A percentile compares a stretch with the other conserved stretches of the same genome.
Conservation (phyloP, 2,329 filamentous ascomycete genomes). For the Arthrobotrys sinensis region DNA sequence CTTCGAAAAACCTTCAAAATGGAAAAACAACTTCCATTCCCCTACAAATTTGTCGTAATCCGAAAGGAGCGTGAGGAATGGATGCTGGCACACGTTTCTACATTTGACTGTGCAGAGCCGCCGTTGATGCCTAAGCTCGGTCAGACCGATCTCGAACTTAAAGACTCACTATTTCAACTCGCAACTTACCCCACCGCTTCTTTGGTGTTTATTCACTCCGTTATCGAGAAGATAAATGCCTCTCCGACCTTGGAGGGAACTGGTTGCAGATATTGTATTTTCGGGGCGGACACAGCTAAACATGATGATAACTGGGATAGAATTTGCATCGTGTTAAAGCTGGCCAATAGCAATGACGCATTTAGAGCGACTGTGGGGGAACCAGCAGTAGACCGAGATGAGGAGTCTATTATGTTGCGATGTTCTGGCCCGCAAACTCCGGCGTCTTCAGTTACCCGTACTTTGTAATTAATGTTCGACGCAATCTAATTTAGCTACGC, state of each 20-base stretch:
- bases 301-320: background rate
- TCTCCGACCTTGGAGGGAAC: constrained; percentile 8
- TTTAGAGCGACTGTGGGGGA: background rate
- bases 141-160: background rate
- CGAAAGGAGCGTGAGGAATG: constrained; percentile 14
- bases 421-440: background rate
- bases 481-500: no score
- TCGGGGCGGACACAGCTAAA: background rate
- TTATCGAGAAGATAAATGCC: constrained; percentile 30
- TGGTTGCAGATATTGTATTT: constrained; percentile 33
- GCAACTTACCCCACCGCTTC: background rate
- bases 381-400: background rate
- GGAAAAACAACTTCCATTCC: constrained; percentile 24
- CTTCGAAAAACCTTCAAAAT: background rate
- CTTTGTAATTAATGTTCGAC: no score
- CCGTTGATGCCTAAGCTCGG: background rate
- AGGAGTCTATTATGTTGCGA: background rate
- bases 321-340: constrained; percentile 1
- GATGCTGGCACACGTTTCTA: constrained; percentile 2
- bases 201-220: constrained; percentile 1
- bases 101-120: constrained; percentile 14
- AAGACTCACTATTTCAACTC: constrained; percentile 1
- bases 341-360: constrained; percentile 16
- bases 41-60: constrained; percentile 33
- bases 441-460: background rate